Evolutionary conservation across 2,329 filamentous ascomycete species (phyloP).

Genomic region (Fusarium multiceps): DNA sequence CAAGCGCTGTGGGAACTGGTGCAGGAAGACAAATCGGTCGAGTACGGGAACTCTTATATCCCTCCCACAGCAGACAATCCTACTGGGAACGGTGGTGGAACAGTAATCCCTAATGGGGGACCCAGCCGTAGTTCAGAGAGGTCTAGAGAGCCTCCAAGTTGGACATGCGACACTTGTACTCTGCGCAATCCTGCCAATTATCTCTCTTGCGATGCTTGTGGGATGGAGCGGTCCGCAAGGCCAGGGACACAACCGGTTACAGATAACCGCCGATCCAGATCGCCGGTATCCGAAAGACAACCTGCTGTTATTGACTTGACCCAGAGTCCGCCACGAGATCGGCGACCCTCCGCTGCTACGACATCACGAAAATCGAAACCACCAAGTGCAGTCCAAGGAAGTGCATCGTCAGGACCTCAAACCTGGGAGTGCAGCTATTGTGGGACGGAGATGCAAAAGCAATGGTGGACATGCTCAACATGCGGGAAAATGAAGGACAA

Average conservation of each 20-base stretch:
- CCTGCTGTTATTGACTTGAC: constrained; percentile 51
- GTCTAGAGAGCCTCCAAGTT: constrained; percentile 48
- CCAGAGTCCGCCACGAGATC: constrained; percentile 46
- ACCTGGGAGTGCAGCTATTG: constrained; percentile 66
- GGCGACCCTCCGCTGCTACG: constrained; percentile 4
- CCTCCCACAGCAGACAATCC: constrained; percentile 63
- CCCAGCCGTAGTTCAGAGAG: constrained; percentile 13
- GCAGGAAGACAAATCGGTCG: constrained; percentile 76
- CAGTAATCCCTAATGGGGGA: constrained; percentile 43
- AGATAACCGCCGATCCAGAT: constrained; percentile 35
- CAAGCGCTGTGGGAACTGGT: constrained; percentile 88
- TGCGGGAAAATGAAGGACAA: constrained; percentile 67
- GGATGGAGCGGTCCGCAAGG: constrained; percentile 52
- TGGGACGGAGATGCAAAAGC: constrained; percentile 61
- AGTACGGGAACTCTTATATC: constrained; percentile 67
- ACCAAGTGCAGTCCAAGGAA: constrained; percentile 7
- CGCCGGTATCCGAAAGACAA: constrained; percentile 16
- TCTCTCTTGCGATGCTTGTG: constrained; percentile 68
- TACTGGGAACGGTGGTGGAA: constrained; percentile 56
- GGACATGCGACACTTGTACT: constrained; percentile 68
- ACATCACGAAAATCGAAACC: constrained; percentile 4
- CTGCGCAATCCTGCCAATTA: constrained; percentile 64
- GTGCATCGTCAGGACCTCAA: constrained; percentile 36
- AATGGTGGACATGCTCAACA: constrained; percentile 68
- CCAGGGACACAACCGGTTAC: constrained; percentile 25